Evolutionary conservation across 1,284 basidiomycete genomes (phyloP), one percentile per base, ranked within the genome.

Genomic region (Rhodotorula sp.): DNA sequence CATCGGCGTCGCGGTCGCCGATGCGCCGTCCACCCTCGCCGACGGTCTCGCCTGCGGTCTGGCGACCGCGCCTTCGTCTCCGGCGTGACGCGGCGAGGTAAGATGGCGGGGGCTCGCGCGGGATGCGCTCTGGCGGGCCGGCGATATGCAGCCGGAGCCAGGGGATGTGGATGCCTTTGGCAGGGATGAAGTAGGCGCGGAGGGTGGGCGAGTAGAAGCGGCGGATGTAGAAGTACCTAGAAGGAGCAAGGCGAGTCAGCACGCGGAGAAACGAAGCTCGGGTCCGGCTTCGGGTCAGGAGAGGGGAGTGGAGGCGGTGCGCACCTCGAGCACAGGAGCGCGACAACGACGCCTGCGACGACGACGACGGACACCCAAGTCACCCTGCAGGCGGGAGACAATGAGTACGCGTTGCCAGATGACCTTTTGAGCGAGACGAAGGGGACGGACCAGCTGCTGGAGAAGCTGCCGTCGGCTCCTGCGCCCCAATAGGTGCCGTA

Each of bases 151-250:
- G 36, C 22, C 54, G 34, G 22, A 74, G 50, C 9, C 36, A 39
- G 8, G 15, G 21, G 55, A 72, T 41, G 59, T 72, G 70, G 29
- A 72, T 27, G 21, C 73, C 73, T 34, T 59, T 63, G 13, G 41
- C 37, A 7, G 70, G 73, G 56, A 75, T 7, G 53, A 75, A 72
- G 60, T 75, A 75, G 36, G 70, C 36, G 3, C 73, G 70, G 25
- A 67, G 29, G 9, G 64, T 58, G 0, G 70, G 67, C 9, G 36
- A 36, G 62, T 72, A 72, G 51, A 56, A 66, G 17, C 71, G 67
- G 22, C 71, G 68, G 53, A 75, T 70, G 57, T 66, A 75, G 71
- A 72, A 75, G 41, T 56, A 75, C 29, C 70, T 72, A 66, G 25
- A 27, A 9, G 39, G 25, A 12, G 36, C 7, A 8, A 27, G 48